Conservation (phyloP, 2,329 filamentous ascomycete genomes). For the Trichoderma koningiopsis region DNA sequence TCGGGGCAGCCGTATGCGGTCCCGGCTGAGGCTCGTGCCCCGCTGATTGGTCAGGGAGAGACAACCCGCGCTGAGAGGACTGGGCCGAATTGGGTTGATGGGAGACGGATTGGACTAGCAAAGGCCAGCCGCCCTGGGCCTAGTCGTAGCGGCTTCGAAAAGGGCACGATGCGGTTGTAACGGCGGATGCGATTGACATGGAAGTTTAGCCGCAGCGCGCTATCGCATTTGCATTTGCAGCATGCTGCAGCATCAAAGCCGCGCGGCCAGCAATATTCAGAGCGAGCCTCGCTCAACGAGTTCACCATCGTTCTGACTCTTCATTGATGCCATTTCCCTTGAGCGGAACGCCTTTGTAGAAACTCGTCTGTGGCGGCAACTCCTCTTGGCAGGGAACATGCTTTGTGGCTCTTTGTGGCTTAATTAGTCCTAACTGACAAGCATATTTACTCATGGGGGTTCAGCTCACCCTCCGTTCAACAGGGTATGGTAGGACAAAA, state of each 20-base stretch:
- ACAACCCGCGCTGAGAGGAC: background rate
- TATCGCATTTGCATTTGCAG: background rate
- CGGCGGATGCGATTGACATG: background rate
- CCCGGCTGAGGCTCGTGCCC: conserved; percentile 6
- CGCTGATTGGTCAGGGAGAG: conserved; percentile 6
- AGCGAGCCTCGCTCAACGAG: background rate
- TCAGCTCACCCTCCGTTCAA: conserved; percentile 2
- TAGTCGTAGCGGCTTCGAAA: background rate
- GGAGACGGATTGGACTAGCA: background rate
- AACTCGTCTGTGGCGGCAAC: background rate
- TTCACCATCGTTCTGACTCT: background rate
- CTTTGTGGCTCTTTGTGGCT: background rate
- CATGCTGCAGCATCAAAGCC: background rate
- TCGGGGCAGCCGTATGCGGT: conserved; percentile 13
- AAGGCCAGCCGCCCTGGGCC: background rate
- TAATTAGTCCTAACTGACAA: background rate
- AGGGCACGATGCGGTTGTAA: conserved; percentile 6
- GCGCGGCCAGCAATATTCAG: background rate
- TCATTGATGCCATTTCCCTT: background rate
- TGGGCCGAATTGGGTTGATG: background rate
- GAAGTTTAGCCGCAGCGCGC: background rate
- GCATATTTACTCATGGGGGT: background rate
- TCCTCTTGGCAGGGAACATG: background rate
- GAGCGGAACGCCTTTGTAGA: background rate
- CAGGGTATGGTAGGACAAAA: background rate